Evolutionary conservation across 768 basidiomycete species (phyloP).

Genomic region (Leucocoprinus sp.): DNA sequence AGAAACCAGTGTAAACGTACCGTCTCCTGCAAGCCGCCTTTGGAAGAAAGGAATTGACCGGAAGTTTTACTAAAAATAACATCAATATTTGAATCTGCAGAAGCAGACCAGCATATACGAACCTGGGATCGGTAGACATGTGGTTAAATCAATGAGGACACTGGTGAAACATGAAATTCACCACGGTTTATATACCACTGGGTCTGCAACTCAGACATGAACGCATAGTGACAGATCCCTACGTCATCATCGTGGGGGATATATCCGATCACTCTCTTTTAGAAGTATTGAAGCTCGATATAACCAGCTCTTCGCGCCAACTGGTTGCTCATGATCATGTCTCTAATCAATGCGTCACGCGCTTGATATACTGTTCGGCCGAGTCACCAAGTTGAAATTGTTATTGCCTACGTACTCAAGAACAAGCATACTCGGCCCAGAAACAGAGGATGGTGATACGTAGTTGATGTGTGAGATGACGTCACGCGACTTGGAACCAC

Average conservation of each 20-base stretch:
- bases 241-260: background rate
- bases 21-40: slow-evolving; percentile 27
- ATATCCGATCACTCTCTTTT: background rate
- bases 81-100: background rate
- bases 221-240: background rate
- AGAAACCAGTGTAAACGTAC: slow-evolving; percentile 13
- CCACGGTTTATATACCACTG: background rate
- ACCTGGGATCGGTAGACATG: slow-evolving; percentile 13
- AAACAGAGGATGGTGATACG: no score
- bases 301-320: no score
- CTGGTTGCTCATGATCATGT: no score
- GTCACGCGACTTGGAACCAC: background rate
- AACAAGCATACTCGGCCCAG: background rate
- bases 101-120: background rate
- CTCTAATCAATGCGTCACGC: no score
- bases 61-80: slow-evolving; percentile 23
- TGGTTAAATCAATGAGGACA: background rate
- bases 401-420: no score
- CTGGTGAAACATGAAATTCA: background rate
- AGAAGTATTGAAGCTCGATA: background rate
- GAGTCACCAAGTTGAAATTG: no score
- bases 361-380: no score
- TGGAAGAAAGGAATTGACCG: slow-evolving; percentile 31
- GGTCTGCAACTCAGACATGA: background rate
- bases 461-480: no score